Conservation (phyloP, 805 yeast genomes). For the Yarrowia keelungensis region DNA sequence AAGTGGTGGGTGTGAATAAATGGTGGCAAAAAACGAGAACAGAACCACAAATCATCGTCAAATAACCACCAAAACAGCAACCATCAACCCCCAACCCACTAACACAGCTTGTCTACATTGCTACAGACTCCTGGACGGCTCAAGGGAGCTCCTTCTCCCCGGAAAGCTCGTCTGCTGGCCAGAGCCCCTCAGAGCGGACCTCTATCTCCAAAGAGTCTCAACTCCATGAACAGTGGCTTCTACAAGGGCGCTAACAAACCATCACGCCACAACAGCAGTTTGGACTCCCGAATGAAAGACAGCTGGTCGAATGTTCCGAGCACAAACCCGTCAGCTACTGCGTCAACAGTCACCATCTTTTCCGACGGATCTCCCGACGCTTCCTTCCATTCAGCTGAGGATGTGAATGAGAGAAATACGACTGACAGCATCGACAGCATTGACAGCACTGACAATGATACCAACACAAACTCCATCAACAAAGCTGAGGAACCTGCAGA, state of each 20-base stretch:
- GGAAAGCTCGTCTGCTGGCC: slow-evolving; percentile 38
- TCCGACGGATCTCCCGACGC: slow-evolving; percentile 20
- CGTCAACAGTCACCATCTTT: slow-evolving; percentile 10
- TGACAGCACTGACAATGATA: background rate
- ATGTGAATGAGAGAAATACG: background rate
- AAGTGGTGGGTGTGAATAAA: too few relatives aligned
- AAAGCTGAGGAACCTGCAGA: too few relatives aligned
- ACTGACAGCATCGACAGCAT: too few relatives aligned
- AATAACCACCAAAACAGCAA: too few relatives aligned
- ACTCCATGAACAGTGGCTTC: slow-evolving; percentile 27
- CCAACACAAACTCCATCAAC: background rate
- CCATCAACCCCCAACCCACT: background rate
- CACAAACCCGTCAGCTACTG: slow-evolving; percentile 9
- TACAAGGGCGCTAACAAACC: slow-evolving; percentile 2
- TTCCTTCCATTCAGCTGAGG: slow-evolving; percentile 26
- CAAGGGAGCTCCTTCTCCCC: slow-evolving; percentile 42
- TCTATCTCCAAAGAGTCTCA: slow-evolving; percentile 30
- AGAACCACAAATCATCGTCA: too few relatives aligned
- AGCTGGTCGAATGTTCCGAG: background rate
- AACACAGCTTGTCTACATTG: slow-evolving; percentile 36
- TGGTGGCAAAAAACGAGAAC: too few relatives aligned
- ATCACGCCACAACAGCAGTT: background rate
- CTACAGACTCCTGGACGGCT: slow-evolving; percentile 46
- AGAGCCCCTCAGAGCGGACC: slow-evolving; percentile 22
- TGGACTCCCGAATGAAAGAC: background rate